Base-by-base conservation (phyloP, 805 yeast species). In the Aciculoconidium aculeatum region DNA sequence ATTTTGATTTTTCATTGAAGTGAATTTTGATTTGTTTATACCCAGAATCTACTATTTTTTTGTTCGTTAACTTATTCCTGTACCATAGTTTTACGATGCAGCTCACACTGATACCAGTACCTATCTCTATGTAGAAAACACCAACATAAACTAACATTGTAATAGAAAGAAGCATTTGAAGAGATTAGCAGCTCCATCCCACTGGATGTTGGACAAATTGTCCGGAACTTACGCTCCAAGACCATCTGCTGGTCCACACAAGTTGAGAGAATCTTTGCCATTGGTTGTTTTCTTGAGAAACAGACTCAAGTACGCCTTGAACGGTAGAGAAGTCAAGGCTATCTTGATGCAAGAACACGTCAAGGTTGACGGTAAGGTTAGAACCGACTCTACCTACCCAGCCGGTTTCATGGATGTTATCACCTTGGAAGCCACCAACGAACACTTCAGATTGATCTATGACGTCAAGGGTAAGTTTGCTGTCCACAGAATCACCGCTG, bases 101-200 rank as follows among this genome's bases (percentile, higher is more conserved):
- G n/a, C n/a, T n/a, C n/a, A n/a, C n/a, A n/a, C n/a, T n/a, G n/a
- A n/a, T n/a, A n/a, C n/a, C n/a, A n/a, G n/a, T n/a, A n/a, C n/a
- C n/a, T n/a, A n/a, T n/a, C n/a, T n/a, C n/a, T n/a, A n/a, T n/a
- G n/a, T n/a, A n/a, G n/a, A n/a, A n/a, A 16, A 28, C 11, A 10
- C 27, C 11, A n/a, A 9, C n/a, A 18, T 42, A 25, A 12, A 57
- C 63, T 55, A 55, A 57, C 61, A 29, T 15, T n/a, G n/a, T 20
- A 28, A 3, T 64, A 83, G 88, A 82, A 86, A 87, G 88, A 88
- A 90, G 80, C 96, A 90, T 71, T 81, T 88, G 70, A 88, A 90
- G 81, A 87, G 97, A 82, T 82, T 90, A 73, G 96, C 97, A 70
- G 98, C 98, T 70, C 99, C 99, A 79, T 82, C 88, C 77, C 98